A percentile compares a stretch with the other conserved stretches of the same genome.
These are phyloP conservation scores for Populus hybrid DNA, from an alignment of 441 rosid genomes.

Conservation along the genomic window DNA sequence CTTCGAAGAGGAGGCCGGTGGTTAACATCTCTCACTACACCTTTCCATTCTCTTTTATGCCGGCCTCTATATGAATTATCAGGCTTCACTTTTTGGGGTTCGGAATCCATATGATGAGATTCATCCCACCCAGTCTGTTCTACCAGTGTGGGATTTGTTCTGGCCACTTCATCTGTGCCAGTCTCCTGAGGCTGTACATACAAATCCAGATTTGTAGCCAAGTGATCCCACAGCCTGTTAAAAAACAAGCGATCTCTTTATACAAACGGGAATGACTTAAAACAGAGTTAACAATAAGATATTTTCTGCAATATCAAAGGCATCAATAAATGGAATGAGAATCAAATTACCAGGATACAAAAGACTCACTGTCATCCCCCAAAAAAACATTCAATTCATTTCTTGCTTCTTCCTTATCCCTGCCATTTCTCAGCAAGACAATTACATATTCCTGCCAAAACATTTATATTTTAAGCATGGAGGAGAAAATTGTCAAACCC, in stretches of 20 bases:
- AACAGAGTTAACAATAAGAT: conserved; percentile 2
- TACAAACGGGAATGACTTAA: neutral
- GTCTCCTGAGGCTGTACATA: conserved; percentile 48
- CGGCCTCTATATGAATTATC: conserved; percentile 39
- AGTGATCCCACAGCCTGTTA: conserved; percentile 95
- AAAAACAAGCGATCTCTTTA: conserved; percentile 8
- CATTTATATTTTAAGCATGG: neutral
- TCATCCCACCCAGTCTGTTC: conserved; percentile 32
- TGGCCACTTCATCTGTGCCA: conserved; percentile 26
- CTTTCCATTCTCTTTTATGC: conserved; percentile 68
- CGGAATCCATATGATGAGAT: conserved; percentile 37
- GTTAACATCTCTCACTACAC: conserved; percentile 40
- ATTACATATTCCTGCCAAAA: conserved; percentile 81
- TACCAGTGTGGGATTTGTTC: conserved; percentile 25
- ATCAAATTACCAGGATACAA: conserved; percentile 69
- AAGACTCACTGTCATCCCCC: conserved; percentile 87
- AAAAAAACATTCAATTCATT: conserved; percentile 84
- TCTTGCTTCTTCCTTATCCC: conserved; percentile 81
- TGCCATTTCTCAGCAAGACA: conserved; percentile 87
- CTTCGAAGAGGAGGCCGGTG: conserved; percentile 67
- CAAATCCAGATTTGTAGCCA: conserved; percentile 52
- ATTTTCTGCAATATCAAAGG: conserved; percentile 1
- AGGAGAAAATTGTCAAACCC: neutral
- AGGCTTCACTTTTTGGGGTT: conserved; percentile 40
- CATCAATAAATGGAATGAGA: conserved; percentile 9